A percentile compares a stretch with the other conserved stretches of the same genome.
phyloP scores from a whole-genome alignment of 225 moss, liverwort and hornwort genomes.

The Polytrichum formosum region DNA sequence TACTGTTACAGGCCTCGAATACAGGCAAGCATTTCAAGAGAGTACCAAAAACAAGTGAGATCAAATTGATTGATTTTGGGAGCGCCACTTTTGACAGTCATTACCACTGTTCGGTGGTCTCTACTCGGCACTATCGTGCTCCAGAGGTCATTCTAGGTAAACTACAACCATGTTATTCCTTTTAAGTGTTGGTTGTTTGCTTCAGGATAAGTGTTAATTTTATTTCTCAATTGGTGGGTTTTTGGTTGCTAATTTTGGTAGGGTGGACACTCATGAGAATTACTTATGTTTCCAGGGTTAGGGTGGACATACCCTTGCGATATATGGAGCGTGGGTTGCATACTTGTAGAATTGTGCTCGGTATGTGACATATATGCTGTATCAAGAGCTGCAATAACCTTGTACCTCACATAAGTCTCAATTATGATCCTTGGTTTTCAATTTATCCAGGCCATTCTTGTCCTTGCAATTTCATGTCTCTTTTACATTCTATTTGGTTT shows the following conservation, averaged over 20 bases:
- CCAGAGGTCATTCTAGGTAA: constrained; percentile 95
- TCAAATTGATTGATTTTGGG: constrained; percentile 96
- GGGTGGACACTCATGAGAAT: background rate
- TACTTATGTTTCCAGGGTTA: constrained; percentile 28
- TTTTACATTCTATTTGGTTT: background rate
- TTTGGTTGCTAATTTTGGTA: too few species aligned
- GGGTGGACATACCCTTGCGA: constrained; percentile 71
- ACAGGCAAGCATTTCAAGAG: constrained; percentile 93
- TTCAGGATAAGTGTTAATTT: too few species aligned
- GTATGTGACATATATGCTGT: constrained; percentile 20
- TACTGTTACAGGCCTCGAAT: constrained; percentile 53
- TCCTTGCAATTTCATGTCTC: background rate
- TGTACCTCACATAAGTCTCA: too few species aligned
- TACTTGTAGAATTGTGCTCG: constrained; percentile 62
- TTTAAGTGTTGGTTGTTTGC: background rate
- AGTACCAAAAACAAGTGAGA: constrained; percentile 85
- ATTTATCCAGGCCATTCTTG: background rate
- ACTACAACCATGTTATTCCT: background rate
- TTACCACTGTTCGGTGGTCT: constrained; percentile 97
- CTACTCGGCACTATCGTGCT: constrained; percentile 93
- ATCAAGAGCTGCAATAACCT: too few species aligned
- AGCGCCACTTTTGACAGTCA: constrained; percentile 96
- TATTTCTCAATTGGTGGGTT: too few species aligned
- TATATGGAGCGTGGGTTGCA: constrained; percentile 68
- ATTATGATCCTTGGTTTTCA: background rate